Conservation (phyloP, 768 basidiomycete species). For the Pleurotus tuoliensis region DNA sequence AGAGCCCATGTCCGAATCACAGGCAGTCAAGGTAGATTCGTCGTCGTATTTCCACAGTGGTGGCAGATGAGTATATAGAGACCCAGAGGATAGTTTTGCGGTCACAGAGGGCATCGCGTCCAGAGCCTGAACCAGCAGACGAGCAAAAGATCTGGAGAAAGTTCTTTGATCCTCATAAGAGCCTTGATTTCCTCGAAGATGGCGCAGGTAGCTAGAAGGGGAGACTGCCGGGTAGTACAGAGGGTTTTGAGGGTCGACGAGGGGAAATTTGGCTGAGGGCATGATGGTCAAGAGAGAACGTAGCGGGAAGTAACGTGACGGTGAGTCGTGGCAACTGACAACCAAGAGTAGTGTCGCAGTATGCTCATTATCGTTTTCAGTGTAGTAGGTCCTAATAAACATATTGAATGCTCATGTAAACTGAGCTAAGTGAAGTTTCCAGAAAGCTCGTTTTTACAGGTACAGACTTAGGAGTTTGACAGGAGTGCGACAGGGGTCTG, state of each 20-base stretch:
- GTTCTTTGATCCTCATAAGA: background rate
- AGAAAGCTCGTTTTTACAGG: too few species aligned
- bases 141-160: background rate
- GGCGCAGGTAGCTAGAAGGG: background rate
- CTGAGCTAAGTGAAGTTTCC: too few species aligned
- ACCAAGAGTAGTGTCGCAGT: too few species aligned
- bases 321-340: too few species aligned
- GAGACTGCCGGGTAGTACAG: conserved; percentile 3
- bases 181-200: background rate
- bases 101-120: background rate
- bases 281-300: background rate
- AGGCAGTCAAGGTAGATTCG: background rate
- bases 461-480: too few species aligned
- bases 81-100: background rate
- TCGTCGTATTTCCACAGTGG: conserved; percentile 5
- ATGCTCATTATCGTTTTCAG: too few species aligned
- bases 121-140: background rate
- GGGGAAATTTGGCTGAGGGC: background rate
- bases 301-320: too few species aligned
- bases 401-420: too few species aligned
- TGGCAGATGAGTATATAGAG: background rate
- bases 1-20: background rate
- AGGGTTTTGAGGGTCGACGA: background rate
- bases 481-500: too few species aligned
- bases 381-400: too few species aligned